A percentile compares a stretch with the other conserved stretches of the same genome.
Evolutionary conservation across 441 rosid genomes (phyloP).

Genomic region (Arabidopsis lyrata): DNA sequence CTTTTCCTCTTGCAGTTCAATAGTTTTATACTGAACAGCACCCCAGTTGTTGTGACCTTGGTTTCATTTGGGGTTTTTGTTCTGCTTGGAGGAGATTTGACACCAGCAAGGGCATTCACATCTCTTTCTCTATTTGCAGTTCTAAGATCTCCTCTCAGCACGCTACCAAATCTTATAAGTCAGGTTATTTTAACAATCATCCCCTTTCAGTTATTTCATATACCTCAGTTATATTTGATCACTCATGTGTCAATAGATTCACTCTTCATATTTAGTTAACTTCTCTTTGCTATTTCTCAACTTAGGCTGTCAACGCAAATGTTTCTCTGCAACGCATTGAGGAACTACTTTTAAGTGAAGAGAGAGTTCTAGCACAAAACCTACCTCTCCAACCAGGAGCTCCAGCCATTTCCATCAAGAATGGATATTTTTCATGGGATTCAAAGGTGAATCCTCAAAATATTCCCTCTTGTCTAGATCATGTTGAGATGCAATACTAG

Average conservation of each 20-base stretch:
- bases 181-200: slow-evolving; percentile 56
- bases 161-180: slow-evolving; percentile 87
- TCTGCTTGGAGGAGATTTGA: slow-evolving; percentile 90
- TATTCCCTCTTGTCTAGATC: slow-evolving; percentile 5
- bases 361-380: slow-evolving; percentile 78
- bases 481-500: slow-evolving; percentile 26
- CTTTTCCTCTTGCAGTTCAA: slow-evolving; percentile 71
- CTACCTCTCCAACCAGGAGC: slow-evolving; percentile 80
- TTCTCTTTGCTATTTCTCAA: slow-evolving; percentile 33
- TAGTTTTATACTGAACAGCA: slow-evolving; percentile 83
- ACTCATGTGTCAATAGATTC: slow-evolving; percentile 7
- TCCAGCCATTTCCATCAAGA: slow-evolving; percentile 86
- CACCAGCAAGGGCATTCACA: slow-evolving; percentile 98
- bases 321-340: slow-evolving; percentile 92
- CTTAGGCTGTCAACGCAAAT: slow-evolving; percentile 91
- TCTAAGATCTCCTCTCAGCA: slow-evolving; percentile 77
- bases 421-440: slow-evolving; percentile 96
- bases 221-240: not conserved
- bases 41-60: slow-evolving; percentile 90
- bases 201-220: too few relatives aligned
- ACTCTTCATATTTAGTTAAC: slow-evolving; percentile 10
- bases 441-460: slow-evolving; percentile 58
- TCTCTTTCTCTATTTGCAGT: slow-evolving; percentile 94
- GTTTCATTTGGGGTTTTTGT: slow-evolving; percentile 92
- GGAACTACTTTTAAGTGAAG: slow-evolving; percentile 87